phyloP scores from a whole-genome alignment of 768 basidiomycete species.

The Mycena sanguinolenta region DNA sequence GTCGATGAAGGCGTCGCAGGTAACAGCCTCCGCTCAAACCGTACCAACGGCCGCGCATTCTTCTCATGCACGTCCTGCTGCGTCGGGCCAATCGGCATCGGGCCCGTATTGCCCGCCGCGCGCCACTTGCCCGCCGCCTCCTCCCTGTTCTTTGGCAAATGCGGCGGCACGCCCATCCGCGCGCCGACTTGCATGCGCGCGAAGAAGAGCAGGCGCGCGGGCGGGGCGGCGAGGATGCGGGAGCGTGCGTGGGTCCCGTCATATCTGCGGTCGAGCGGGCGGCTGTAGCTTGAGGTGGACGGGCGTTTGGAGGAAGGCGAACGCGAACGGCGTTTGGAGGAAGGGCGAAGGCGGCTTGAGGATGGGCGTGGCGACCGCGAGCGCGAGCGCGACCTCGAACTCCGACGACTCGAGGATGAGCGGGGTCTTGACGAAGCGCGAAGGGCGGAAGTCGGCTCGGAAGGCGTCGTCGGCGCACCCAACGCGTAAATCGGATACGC shows the following conservation, averaged over 20 bases:
- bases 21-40: slow-evolving; percentile 29
- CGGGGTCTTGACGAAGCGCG: too few species aligned
- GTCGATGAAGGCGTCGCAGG: neutral
- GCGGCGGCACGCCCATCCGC: slow-evolving; percentile 47
- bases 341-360: too few species aligned
- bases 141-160: slow-evolving; percentile 18
- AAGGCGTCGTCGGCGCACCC: neutral
- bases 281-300: neutral
- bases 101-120: neutral
- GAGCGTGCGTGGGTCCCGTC: neutral
- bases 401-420: too few species aligned
- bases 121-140: slow-evolving; percentile 40
- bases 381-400: too few species aligned
- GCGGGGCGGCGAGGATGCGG: slow-evolving; percentile 53
- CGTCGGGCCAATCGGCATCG: slow-evolving; percentile 48
- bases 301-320: too few species aligned
- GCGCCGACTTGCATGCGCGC: slow-evolving; percentile 52
- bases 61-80: slow-evolving; percentile 63
- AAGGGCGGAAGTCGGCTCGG: too few species aligned
- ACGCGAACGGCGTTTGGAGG: too few species aligned
- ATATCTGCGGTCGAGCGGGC: neutral
- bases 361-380: too few species aligned
- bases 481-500: slow-evolving; percentile 24
- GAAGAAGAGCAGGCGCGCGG: slow-evolving; percentile 60
- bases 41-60: slow-evolving; percentile 53